A percentile compares a stretch with the other conserved stretches of the same genome.
phyloP scores from a whole-genome alignment of 2,329 filamentous ascomycete genomes.

The Dactylonectria macrodidyma region DNA sequence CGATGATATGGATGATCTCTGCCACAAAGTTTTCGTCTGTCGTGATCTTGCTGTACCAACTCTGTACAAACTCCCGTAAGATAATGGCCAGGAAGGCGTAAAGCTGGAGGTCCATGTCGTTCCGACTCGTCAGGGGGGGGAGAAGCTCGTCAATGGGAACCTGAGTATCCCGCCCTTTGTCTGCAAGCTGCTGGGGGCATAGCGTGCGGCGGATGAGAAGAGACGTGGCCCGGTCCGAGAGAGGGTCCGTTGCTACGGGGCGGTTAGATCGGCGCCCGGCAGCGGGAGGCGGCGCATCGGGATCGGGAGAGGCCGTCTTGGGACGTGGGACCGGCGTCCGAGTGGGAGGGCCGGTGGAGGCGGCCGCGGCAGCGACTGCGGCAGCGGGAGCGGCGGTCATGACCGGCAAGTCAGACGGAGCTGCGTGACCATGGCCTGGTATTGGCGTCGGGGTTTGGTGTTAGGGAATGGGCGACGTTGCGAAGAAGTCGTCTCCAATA shows the following conservation, averaged over 20 bases:
- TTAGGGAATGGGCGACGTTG: slow-evolving; percentile 18
- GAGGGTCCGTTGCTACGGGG: slow-evolving; percentile 61
- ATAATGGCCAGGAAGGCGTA: slow-evolving; percentile 94
- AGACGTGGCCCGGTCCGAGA: slow-evolving; percentile 84
- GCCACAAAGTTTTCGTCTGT: slow-evolving; percentile 89
- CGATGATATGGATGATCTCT: slow-evolving; percentile 91
- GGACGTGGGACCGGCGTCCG: slow-evolving; percentile 43
- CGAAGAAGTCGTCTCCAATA: background rate
- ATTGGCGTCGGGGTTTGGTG: slow-evolving; percentile 8
- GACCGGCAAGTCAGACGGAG: slow-evolving; percentile 39
- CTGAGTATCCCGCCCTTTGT: slow-evolving; percentile 66
- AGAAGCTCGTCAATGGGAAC: slow-evolving; percentile 84
- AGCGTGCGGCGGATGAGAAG: slow-evolving; percentile 87
- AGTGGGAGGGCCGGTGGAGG: slow-evolving; percentile 33
- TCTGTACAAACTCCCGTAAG: slow-evolving; percentile 89
- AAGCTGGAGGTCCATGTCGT: slow-evolving; percentile 92
- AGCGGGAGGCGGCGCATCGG: slow-evolving; percentile 45
- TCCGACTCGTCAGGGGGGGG: slow-evolving; percentile 92
- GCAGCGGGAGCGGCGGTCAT: slow-evolving; percentile 47
- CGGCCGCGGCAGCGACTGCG: slow-evolving; percentile 37
- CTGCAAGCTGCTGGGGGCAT: slow-evolving; percentile 78
- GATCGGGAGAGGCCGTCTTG: slow-evolving; percentile 42
- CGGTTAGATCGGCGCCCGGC: slow-evolving; percentile 52
- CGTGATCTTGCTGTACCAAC: slow-evolving; percentile 95
- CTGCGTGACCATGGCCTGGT: slow-evolving; percentile 47